These are phyloP conservation scores for Bolboschoenoplectus hybrid DNA, from an alignment of 202 grass and related monocot species.

Conservation along the genomic window DNA sequence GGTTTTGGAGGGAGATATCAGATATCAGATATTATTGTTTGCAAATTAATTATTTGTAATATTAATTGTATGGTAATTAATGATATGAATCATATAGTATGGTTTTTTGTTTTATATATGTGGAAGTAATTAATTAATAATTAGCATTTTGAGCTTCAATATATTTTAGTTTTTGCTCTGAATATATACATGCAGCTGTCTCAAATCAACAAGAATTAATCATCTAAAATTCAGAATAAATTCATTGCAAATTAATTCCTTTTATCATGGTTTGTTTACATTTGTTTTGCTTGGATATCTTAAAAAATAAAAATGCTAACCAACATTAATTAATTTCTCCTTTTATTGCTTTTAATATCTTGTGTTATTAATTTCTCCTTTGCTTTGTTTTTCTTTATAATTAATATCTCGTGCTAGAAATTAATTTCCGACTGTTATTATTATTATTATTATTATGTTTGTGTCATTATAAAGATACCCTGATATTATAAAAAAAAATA, in stretches of 20 bases:
- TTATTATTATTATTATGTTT: too few species aligned
- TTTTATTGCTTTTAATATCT: not conserved
- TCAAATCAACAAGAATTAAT: not conserved
- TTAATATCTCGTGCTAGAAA: too few species aligned
- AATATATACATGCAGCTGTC: too few species aligned
- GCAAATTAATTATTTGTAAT: conserved; percentile 23
- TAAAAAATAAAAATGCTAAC: not conserved
- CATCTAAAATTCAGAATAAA: not conserved
- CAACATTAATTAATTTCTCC: not conserved
- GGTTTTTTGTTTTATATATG: not conserved
- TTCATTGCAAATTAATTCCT: not conserved
- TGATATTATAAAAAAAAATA: too few species aligned
- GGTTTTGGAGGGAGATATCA: conserved; percentile 1
- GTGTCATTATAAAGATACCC: too few species aligned
- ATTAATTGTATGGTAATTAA: conserved; percentile 14
- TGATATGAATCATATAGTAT: conserved; percentile 13
- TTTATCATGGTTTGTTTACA: not conserved
- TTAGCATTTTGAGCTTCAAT: not conserved
- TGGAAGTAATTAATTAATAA: not conserved
- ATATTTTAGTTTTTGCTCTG: not conserved
- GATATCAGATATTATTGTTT: not conserved
- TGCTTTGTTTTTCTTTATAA: too few species aligned
- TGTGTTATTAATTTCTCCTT: not conserved
- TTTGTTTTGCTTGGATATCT: not conserved
- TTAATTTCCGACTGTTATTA: too few species aligned